Percentiles rank a stretch among this genome's conserved stretches.
phyloP scores from a whole-genome alignment of 208 protist genomes.

The Tritrichomonas musculus region DNA sequence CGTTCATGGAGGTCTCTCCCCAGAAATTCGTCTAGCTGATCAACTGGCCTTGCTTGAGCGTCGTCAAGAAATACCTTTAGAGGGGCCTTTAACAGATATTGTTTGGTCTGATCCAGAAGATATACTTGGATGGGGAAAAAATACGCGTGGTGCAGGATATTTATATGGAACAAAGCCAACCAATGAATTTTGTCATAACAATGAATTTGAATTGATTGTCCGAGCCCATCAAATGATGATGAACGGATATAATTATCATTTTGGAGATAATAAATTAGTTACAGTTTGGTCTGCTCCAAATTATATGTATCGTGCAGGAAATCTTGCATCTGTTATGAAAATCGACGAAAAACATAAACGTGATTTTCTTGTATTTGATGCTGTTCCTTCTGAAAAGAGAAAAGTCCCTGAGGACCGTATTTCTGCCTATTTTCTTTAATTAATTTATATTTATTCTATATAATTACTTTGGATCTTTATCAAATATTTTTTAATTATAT shows the following conservation, averaged over 20 bases:
- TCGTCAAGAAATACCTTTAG: constrained; percentile 82
- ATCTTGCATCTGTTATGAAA: constrained; percentile 54
- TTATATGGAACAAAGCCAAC: constrained; percentile 88
- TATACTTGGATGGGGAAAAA: constrained; percentile 86
- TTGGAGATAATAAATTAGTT: constrained; percentile 52
- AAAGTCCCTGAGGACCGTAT: constrained; percentile 32
- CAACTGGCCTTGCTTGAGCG: constrained; percentile 71
- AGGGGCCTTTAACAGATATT: constrained; percentile 92
- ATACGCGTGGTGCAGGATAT: constrained; percentile 92
- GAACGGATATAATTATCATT: constrained; percentile 62
- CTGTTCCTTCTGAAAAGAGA: constrained; percentile 75
- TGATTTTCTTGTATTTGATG: constrained; percentile 81
- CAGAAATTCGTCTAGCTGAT: constrained; percentile 65
- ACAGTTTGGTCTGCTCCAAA: too few relatives aligned
- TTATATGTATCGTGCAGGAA: constrained; percentile 56
- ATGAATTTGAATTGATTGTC: constrained; percentile 77
- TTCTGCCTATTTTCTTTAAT: neutral
- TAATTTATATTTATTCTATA: neutral
- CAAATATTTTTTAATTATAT: too few relatives aligned
- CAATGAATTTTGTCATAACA: constrained; percentile 73
- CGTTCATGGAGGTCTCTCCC: constrained; percentile 71
- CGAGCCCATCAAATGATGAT: constrained; percentile 58
- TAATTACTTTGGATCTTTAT: too few relatives aligned
- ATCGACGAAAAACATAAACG: constrained; percentile 85
- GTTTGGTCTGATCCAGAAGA: constrained; percentile 91